Evolutionary conservation across 352 stramenopile genomes (phyloP).

Genomic region (Pythium phragmiticola): DNA sequence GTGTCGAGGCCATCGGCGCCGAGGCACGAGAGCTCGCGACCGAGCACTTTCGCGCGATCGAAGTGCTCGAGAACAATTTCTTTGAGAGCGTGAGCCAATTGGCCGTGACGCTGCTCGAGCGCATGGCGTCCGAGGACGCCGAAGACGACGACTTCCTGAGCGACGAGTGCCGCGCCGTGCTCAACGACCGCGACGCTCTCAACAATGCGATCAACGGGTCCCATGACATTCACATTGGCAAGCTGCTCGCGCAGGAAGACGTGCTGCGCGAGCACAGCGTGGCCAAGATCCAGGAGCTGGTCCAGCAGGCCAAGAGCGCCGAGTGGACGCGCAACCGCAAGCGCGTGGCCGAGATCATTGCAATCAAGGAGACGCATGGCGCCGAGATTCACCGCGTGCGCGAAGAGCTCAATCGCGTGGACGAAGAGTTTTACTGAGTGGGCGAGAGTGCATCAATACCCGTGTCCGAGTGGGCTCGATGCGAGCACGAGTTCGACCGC

Average conservation of each 20-base stretch:
- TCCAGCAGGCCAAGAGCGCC: conserved; percentile 57
- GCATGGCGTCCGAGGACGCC: conserved; percentile 72
- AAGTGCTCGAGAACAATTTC: conserved; percentile 91
- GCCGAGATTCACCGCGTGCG: conserved; percentile 56
- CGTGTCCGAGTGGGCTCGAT: no score
- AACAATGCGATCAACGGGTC: conserved; percentile 89
- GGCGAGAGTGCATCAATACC: no score
- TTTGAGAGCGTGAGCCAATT: conserved; percentile 86
- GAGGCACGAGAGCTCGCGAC: conserved; percentile 66
- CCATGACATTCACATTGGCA: conserved; percentile 92
- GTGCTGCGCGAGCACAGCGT: conserved; percentile 79
- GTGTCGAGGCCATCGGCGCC: conserved; percentile 60
- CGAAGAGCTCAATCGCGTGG: conserved; percentile 73
- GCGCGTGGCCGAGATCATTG: conserved; percentile 69
- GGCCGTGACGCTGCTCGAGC: conserved; percentile 68
- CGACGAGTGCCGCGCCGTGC: conserved; percentile 75
- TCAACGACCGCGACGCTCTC: conserved; percentile 80
- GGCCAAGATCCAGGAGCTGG: conserved; percentile 61
- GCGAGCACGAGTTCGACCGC: no score
- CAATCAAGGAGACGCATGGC: conserved; percentile 73
- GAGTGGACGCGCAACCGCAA: conserved; percentile 76
- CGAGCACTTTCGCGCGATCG: conserved; percentile 87
- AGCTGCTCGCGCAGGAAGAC: conserved; percentile 85
- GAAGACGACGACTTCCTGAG: conserved; percentile 80
- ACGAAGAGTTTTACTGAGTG: conserved; percentile 77